Base-by-base conservation (phyloP, 768 basidiomycete species). In the Lactarius indigo region DNA sequence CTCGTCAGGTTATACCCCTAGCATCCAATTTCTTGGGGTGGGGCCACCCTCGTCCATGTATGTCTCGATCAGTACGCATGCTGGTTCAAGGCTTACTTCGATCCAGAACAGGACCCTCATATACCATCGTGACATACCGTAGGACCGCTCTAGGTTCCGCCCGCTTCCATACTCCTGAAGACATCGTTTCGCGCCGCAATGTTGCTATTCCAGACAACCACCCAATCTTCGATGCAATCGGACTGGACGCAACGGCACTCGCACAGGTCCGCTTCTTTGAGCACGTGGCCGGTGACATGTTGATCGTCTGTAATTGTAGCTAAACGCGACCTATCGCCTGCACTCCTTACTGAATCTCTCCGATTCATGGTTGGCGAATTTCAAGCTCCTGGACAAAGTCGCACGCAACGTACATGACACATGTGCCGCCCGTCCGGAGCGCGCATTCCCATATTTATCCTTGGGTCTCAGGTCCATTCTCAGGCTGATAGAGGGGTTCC, bases 281-380 rank as follows among this genome's bases (percentile, higher is more conserved):
- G 1, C 23, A 31, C 17, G 54, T 31, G 50, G n/a, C 33, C 2
- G 3, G 35, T 33, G 35, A 30, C 26, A 50, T 57, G 42, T 31
- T 61, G 26, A 67, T 42, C 18, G 5, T 13, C 52, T 57, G 50
- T 63, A 44, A 57, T 52, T 23, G 5, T 26, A 69, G 68, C 35
- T 69, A 28, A 69, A 69, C 28, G 68, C 68, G 28, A 62, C 68
- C 17, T 66, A 68, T 57, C 68, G 68, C 41, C 30, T 69, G 30
- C 68, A 69, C 52, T 67, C 65, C 2, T 41, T 69, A 35, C 39
- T 69, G 37, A 67, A 67, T 33, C 31, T 69, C 8, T 47, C 68
- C 31, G 68, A 61, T 26, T 69, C 68, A 6, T 69, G 68, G 68
- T 60, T 69, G 41, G 66, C 68, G 26, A 57, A 65, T 50, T 66